Conservation (phyloP, 257 asterid genomes). For the Pogostemon cablin region DNA sequence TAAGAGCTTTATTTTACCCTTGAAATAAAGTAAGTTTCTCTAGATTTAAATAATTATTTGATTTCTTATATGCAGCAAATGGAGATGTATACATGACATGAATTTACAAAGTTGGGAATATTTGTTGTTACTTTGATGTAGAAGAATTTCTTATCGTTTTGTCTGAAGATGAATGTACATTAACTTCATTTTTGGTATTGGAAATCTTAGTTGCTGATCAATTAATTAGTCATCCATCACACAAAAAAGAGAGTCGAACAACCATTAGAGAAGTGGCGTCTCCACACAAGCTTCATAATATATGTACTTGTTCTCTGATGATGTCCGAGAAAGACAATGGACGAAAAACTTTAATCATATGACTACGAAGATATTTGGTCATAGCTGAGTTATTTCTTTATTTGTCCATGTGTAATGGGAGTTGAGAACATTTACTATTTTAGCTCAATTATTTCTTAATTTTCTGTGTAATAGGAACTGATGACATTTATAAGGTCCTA, state of each 20-base stretch:
- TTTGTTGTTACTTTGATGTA: neutral
- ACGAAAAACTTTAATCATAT: neutral
- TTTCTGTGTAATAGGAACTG: constrained; percentile 60
- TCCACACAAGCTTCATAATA: neutral
- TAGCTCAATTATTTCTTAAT: constrained; percentile 14
- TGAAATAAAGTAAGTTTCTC: neutral
- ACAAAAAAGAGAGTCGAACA: neutral
- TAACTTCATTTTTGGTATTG: constrained; percentile 5
- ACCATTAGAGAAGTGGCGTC: neutral
- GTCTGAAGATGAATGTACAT: neutral
- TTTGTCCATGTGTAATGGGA: constrained; percentile 52
- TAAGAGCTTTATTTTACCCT: neutral
- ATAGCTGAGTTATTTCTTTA: constrained; percentile 17
- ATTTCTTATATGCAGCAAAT: neutral
- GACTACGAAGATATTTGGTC: neutral
- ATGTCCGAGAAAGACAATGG: neutral
- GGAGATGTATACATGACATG: constrained; percentile 18
- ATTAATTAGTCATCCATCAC: neutral
- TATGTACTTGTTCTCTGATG: neutral
- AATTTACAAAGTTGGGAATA: neutral
- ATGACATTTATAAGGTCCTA: constrained; percentile 76
- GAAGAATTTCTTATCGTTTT: neutral
- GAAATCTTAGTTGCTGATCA: constrained; percentile 10
- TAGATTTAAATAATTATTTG: neutral
- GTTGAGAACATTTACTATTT: constrained; percentile 50